Evolutionary conservation across 257 asterid species (phyloP), one percentile per base, ranked within the genome.

Genomic region (Plectranthus barbatus): DNA sequence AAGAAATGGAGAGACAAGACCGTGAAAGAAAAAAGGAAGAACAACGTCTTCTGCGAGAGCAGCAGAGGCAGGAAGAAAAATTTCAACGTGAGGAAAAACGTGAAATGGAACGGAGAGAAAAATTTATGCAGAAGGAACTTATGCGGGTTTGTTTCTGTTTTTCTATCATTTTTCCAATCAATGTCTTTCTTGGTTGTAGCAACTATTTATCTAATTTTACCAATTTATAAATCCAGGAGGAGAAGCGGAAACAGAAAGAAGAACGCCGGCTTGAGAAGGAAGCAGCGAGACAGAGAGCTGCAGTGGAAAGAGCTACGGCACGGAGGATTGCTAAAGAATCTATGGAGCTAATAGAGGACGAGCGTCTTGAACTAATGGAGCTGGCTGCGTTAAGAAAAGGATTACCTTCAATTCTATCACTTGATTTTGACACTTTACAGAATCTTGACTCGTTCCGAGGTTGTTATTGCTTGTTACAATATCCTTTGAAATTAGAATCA

Each of bases 51-150:
- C 70, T 93, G 74, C 78, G 95, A 19, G 99, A 93, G 69, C 90
- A 74, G 69, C 99, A 90, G 75, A 83, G 63, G 76, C 86, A 72
- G 84, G 97, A 90, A 79, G 99, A 93, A 79, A 88, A 83, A 61
- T 81, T 53, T 76, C 99, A 83, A 81, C 97, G 99, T 2, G 99
- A 93, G 80, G 97, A 93, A 74, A 87, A 52, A 76, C 99, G 97
- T 77, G 99, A 93, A 81, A 81, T 87, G 92, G 97, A 90, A 75
- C 81, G 99, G 70, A 81, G 97, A 75, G 96, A 93, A 74, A 93
- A 66, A 67, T 85, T 87, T 71, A 74, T 93, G 95, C 96, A 93
- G 76, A 93, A 67, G 77, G 99, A 93, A 71, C 86, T 81, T 58
- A 52, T 90, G 71, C 81, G 84, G 67, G 99, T 84, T 75, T 60